Percentiles rank a stretch among this genome's conserved stretches.
Evolutionary conservation across 345 rosid species (phyloP).

Genomic region (Salix viminalis): DNA sequence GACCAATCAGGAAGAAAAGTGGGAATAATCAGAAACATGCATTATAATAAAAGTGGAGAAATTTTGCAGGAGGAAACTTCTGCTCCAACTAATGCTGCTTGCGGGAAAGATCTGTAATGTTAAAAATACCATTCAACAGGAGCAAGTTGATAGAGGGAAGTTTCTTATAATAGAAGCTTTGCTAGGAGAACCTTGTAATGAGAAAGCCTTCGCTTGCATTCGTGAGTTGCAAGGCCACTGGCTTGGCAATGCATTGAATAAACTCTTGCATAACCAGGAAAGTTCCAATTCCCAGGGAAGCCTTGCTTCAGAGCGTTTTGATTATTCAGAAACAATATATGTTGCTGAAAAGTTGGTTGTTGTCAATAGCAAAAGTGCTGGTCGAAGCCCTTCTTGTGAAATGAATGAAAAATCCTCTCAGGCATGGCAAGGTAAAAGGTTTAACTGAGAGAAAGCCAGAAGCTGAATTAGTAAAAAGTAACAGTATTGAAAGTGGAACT

Average conservation of each 20-base stretch:
- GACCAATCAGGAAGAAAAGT: slow-evolving; percentile 18
- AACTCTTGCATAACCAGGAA: slow-evolving; percentile 2
- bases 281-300: slow-evolving; percentile 1
- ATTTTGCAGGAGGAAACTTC: slow-evolving; percentile 21
- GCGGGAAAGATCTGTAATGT: neutral
- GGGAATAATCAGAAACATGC: slow-evolving; percentile 12
- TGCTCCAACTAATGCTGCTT: neutral
- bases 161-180: neutral
- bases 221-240: neutral
- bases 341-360: slow-evolving; percentile 8
- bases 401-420: neutral
- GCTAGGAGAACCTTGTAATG: neutral
- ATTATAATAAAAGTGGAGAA: no score
- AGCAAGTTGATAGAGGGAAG: slow-evolving; percentile 2
- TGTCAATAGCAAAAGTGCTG: neutral
- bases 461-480: neutral
- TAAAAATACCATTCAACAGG: neutral
- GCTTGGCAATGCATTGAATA: slow-evolving; percentile 1
- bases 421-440: slow-evolving; percentile 1
- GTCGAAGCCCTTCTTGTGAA: neutral
- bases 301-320: neutral
- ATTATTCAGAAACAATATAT: slow-evolving; percentile 3
- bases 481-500: slow-evolving; percentile 2
- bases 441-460: neutral
- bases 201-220: neutral